Evolutionary conservation across 164 flowering plant species (phyloP).

Genomic region (Kalanchoe fedtschenkoi): DNA sequence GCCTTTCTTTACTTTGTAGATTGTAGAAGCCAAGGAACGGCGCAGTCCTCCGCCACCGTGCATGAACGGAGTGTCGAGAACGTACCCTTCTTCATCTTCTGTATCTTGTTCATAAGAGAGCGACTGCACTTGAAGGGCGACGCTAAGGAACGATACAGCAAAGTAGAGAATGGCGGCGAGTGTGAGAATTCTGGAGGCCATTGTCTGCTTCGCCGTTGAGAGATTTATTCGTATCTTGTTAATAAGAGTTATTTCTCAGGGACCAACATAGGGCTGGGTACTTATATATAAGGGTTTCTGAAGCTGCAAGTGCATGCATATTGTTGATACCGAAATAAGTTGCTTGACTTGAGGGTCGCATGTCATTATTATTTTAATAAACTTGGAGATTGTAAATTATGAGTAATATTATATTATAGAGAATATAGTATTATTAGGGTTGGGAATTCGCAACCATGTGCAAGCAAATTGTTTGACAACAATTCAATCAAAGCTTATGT

Average conservation of each 20-base stretch:
- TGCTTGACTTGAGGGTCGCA: not conserved
- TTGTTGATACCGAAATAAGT: not conserved
- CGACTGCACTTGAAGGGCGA: slow-evolving; percentile 4
- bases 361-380: not conserved
- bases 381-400: too few species aligned
- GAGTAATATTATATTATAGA: too few species aligned
- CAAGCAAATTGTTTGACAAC: too few species aligned
- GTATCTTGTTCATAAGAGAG: slow-evolving; percentile 8
- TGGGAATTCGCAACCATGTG: too few species aligned
- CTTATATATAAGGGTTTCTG: not conserved
- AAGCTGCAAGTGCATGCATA: not conserved
- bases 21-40: slow-evolving; percentile 16
- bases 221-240: not conserved
- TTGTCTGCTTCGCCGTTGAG: slow-evolving; percentile 10
- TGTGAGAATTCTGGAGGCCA: slow-evolving; percentile 15
- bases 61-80: slow-evolving; percentile 14
- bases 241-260: not conserved
- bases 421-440: too few species aligned
- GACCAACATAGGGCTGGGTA: not conserved
- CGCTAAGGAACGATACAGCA: not conserved
- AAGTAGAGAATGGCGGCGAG: slow-evolving; percentile 14
- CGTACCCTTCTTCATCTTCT: slow-evolving; percentile 11
- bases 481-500: too few species aligned
- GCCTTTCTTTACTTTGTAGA: slow-evolving; percentile 21
- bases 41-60: slow-evolving; percentile 9